Percentiles rank a stretch among this genome's conserved stretches.
Evolutionary conservation across 1,139 yeast genomes (phyloP).

Genomic region (Suhomyces chickasaworum): DNA sequence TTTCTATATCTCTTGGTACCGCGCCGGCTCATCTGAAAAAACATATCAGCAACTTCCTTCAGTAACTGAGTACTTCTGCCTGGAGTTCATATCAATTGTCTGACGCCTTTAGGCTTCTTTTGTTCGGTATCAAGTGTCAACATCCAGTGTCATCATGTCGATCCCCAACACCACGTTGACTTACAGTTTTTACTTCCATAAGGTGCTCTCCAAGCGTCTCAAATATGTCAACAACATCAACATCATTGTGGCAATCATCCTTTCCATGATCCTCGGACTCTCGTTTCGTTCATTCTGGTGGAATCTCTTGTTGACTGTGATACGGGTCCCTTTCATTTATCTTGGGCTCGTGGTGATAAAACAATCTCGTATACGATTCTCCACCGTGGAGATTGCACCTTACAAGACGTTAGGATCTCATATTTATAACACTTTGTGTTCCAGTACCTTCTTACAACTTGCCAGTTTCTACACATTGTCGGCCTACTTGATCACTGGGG

Average conservation of each 20-base stretch:
- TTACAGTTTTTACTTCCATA: slow-evolving; percentile 33
- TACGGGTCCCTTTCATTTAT: slow-evolving; percentile 38
- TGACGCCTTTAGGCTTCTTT: slow-evolving; percentile 1
- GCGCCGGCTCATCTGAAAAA: slow-evolving; percentile 5
- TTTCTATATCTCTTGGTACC: too few relatives aligned
- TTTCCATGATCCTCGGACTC: slow-evolving; percentile 28
- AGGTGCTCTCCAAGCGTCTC: slow-evolving; percentile 39
- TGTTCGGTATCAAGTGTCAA: neutral
- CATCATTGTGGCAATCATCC: slow-evolving; percentile 28
- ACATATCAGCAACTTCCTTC: neutral
- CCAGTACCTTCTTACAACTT: slow-evolving; percentile 40
- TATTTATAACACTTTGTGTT: slow-evolving; percentile 47
- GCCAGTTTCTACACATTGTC: slow-evolving; percentile 42
- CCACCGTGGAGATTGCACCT: slow-evolving; percentile 54
- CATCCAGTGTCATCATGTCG: slow-evolving; percentile 6
- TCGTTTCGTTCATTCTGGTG: slow-evolving; percentile 38
- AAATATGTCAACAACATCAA: slow-evolving; percentile 38
- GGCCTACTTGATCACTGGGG: slow-evolving; percentile 34
- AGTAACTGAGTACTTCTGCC: neutral
- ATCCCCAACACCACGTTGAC: slow-evolving; percentile 8
- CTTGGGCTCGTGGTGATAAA: slow-evolving; percentile 40
- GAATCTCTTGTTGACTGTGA: slow-evolving; percentile 28
- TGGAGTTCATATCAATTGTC: neutral
- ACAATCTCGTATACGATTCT: slow-evolving; percentile 48
- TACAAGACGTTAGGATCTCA: slow-evolving; percentile 54